A percentile compares a stretch with the other conserved stretches of the same genome.
phyloP scores from a whole-genome alignment of 257 asterid genomes.

The Petrea volubilis region DNA sequence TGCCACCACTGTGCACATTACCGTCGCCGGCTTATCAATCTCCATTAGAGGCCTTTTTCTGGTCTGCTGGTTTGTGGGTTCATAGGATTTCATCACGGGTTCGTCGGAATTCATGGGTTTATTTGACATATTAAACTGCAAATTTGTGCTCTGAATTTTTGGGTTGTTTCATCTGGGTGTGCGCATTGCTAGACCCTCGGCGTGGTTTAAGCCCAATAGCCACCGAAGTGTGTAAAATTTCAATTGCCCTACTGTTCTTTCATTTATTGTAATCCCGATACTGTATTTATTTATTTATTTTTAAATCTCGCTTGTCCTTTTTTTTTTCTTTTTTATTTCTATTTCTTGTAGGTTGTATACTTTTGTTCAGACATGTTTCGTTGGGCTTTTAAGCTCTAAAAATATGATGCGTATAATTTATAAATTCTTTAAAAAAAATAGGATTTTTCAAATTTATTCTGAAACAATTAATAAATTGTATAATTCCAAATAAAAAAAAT shows the following conservation, averaged over 20 bases:
- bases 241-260: neutral
- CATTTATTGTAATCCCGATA: neutral
- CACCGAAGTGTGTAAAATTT: neutral
- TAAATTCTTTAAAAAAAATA: no score
- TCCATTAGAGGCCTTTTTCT: constrained; percentile 47
- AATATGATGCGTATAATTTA: no score
- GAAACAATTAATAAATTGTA: no score
- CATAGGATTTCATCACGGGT: neutral
- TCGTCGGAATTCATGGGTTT: constrained; percentile 26
- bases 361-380: no score
- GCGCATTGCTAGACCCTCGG: neutral
- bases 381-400: no score
- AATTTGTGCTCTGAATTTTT: neutral
- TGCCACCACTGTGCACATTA: constrained; percentile 60
- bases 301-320: no score
- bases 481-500: no score
- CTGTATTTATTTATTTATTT: neutral
- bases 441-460: no score
- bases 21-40: constrained; percentile 44
- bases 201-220: neutral
- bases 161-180: neutral
- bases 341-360: no score
- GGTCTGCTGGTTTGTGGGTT: constrained; percentile 13
- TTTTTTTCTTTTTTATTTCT: no score
- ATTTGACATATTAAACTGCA: neutral